Evolutionary conservation across 371 early-diverging fungal genomes (phyloP), one percentile per base, ranked within the genome.

Genomic region (Mucor irregularis): DNA sequence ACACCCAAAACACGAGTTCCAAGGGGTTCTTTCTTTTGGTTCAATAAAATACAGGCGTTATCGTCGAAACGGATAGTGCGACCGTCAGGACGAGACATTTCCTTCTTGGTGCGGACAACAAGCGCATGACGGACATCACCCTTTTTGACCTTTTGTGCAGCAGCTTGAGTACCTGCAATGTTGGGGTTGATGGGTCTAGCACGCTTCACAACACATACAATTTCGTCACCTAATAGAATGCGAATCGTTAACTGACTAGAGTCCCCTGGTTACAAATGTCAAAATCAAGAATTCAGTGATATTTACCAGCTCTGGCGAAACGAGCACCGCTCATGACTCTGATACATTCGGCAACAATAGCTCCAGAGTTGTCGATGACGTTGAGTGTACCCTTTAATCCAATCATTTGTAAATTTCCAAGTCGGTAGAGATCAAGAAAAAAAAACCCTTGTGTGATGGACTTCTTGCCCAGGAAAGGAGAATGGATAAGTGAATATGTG

Each of bases 331-430:
- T 91, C 74, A 95, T 78, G 17, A 94, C 95, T 59, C 92, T 89
- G 73, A 98, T 94, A 78, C 98, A 97, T 79, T 96, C 96, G 21
- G 91, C 97, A 53, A 96, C 69, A 38, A 93, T 76, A 17, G 96
- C 97, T 21, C 96, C 96, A 21, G 96, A 94, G 80, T 97, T 97
- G 84, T 97, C 97, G 69, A 95, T 94, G 49, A 97, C 97, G 66
- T 90, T 88, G 57, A 92, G 69, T 56, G 86, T 80, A 38, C 87
- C 86, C 64, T 93, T 92, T 47, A 91, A 79, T 71, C 90, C 90
- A 69, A 93, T 90, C 92, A 92, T 93, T 35, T 33, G 24, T 19
- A 21, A 3, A 24, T 6, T 42, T 42, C 21, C 9, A 19, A 24
- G 24, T 25, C 11, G 24, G 14, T 24, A 42, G 7, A 42, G 11